Conservation (phyloP, 2,329 filamentous ascomycete genomes). For the Calonectria crousiana region DNA sequence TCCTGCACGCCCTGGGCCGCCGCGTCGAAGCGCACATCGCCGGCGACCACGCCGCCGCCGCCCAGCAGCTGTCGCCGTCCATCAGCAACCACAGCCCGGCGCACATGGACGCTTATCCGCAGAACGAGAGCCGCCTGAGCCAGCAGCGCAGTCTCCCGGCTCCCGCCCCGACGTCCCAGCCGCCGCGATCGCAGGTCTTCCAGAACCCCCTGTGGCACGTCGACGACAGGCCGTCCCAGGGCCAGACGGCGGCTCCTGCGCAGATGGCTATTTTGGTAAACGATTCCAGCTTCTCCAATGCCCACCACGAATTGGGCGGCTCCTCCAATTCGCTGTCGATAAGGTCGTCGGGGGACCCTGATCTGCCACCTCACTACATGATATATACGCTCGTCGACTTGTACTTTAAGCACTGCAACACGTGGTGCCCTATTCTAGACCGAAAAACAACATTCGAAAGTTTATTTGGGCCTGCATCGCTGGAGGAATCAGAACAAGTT, state of each 20-base stretch:
- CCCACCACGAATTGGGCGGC: neutral
- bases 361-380: constrained; percentile 71
- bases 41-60: constrained; percentile 44
- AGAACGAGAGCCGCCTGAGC: constrained; percentile 36
- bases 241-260: constrained; percentile 17
- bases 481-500: constrained; percentile 55
- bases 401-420: constrained; percentile 74
- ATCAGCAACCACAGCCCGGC: constrained; percentile 51
- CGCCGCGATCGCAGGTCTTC: constrained; percentile 55
- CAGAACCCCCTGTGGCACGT: constrained; percentile 49
- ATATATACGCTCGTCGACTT: constrained; percentile 70
- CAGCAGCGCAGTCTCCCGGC: constrained; percentile 37
- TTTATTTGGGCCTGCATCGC: constrained; percentile 56
- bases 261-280: constrained; percentile 4
- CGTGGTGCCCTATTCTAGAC: constrained; percentile 65
- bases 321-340: constrained; percentile 43
- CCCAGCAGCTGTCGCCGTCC: constrained; percentile 48
- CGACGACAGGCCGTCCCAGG: constrained; percentile 34
- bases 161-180: constrained; percentile 40
- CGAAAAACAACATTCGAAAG: constrained; percentile 55
- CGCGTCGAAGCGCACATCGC: constrained; percentile 58
- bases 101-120: constrained; percentile 44
- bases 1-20: constrained; percentile 56
- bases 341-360: constrained; percentile 56
- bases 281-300: constrained; percentile 10